Conservation (phyloP, 2,329 filamentous ascomycete species). For the Triangularia setosa region DNA sequence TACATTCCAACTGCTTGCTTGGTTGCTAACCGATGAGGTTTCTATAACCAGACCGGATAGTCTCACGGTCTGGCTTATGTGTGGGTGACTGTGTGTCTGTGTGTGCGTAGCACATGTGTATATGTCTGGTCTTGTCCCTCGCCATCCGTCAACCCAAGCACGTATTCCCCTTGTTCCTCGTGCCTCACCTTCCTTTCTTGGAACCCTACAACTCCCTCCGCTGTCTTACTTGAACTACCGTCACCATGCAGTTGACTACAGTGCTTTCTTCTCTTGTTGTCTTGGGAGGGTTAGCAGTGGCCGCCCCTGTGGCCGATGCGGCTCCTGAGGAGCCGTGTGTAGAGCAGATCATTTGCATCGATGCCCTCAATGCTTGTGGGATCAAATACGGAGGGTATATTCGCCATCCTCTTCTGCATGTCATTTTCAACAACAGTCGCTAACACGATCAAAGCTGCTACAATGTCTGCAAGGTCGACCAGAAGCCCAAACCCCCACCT, state of each 20-base stretch:
- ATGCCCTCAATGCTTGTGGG: slow-evolving; percentile 20
- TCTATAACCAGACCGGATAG: not conserved
- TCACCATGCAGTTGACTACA: slow-evolving; percentile 12
- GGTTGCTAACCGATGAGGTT: not conserved
- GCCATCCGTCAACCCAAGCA: slow-evolving; percentile 5
- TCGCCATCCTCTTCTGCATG: not conserved
- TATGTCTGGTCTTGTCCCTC: slow-evolving; percentile 6
- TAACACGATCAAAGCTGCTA: slow-evolving; percentile 17
- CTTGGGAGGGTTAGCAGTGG: slow-evolving; percentile 7
- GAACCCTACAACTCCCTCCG: slow-evolving; percentile 2
- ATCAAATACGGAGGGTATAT: slow-evolving; percentile 23
- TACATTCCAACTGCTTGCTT: not conserved
- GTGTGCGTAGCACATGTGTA: slow-evolving; percentile 2
- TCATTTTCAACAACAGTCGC: not conserved
- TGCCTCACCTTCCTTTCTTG: slow-evolving; percentile 17
- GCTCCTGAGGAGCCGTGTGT: not conserved
- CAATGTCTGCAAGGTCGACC: slow-evolving; percentile 12
- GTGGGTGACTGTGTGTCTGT: not conserved
- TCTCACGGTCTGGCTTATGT: not conserved
- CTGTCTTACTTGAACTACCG: not conserved
- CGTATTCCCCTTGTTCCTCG: not conserved
- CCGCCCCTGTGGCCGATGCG: slow-evolving; percentile 5
- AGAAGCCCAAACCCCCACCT: slow-evolving; percentile 16
- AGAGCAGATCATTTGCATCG: slow-evolving; percentile 19
- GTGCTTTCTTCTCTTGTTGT: slow-evolving; percentile 16